Base-by-base conservation (phyloP, 2,329 filamentous ascomycete species). In the Zasmidium angulare region DNA sequence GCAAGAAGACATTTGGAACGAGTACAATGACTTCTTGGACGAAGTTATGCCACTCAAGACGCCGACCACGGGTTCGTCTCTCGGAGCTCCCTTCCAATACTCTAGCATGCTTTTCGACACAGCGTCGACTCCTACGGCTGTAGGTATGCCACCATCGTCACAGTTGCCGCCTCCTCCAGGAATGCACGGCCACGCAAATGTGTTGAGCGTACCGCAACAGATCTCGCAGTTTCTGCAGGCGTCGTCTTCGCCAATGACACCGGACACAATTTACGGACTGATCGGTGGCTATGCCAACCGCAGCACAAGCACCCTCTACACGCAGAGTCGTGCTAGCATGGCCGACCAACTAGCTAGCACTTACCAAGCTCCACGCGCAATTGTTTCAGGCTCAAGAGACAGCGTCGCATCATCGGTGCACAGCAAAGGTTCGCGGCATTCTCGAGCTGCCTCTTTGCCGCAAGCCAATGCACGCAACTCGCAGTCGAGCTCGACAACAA, bases 1-100 rank as follows among this genome's bases (percentile, higher is more conserved):
- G 36, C 90, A 96, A 65, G 93, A 97, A 68, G 93, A 97, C 71
- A 84, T 96, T 1, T 98, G 93, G 93, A 88, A 93, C 53, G 93
- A 96, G 75, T 97, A 96, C 71, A 88, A 98, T 65, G 93, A 97
- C 68, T 78, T 97, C 12, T 84, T 97, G 55, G 89, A 90, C 54
- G 87, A 90, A 58, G 82, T 86, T 11, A 82, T 85, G 52, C 83
- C 81, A 1, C 75, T 76, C 1, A 86, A 84, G 0, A 77, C 81
- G 3, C 54, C 53, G 3, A 57, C 54, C 17, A 53, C 64, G 7
- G 82, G 81, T 0, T 86, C 84, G 0, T 86, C 86, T 0, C 78
- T 80, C 23, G 83, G 82, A 0, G 65, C 67, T 36, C 71, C 72
- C 71, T 80, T 56, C 81, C 86, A 21, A 84, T 87, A 68, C 78